Conservation (phyloP, 2,329 filamentous ascomycete genomes). For the Aureobasidium sp. region DNA sequence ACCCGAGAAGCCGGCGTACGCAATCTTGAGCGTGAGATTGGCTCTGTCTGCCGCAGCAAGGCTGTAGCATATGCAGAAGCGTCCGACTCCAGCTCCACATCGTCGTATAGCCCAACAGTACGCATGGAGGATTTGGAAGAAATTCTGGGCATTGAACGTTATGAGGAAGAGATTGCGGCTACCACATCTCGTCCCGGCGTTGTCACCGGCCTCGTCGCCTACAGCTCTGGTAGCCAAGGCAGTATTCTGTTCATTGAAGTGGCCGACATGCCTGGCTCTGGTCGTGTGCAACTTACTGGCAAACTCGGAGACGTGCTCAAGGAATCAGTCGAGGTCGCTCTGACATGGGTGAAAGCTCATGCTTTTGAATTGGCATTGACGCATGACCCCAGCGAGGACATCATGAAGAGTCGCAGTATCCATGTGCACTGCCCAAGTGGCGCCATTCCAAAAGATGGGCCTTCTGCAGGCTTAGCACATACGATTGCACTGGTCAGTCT, state of each 20-base stretch:
- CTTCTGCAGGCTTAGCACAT: slow-evolving; percentile 80
- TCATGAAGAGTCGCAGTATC: slow-evolving; percentile 90
- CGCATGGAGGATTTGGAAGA: slow-evolving; percentile 75
- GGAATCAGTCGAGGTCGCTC: slow-evolving; percentile 90
- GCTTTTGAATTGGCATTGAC: slow-evolving; percentile 85
- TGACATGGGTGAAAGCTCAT: slow-evolving; percentile 96
- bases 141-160: slow-evolving; percentile 87
- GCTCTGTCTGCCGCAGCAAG: slow-evolving; percentile 87
- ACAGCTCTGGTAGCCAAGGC: slow-evolving; percentile 85
- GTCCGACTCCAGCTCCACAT: slow-evolving; percentile 62
- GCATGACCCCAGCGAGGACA: slow-evolving; percentile 72
- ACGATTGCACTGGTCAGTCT: slow-evolving; percentile 88
- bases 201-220: slow-evolving; percentile 92
- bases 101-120: slow-evolving; percentile 63
- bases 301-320: slow-evolving; percentile 96
- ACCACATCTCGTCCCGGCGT: slow-evolving; percentile 76
- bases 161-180: slow-evolving; percentile 92
- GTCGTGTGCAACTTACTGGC: slow-evolving; percentile 88
- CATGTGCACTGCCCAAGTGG: slow-evolving; percentile 95
- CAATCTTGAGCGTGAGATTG: slow-evolving; percentile 92
- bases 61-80: slow-evolving; percentile 92
- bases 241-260: slow-evolving; percentile 98
- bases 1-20: slow-evolving; percentile 94
- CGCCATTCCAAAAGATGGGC: slow-evolving; percentile 89
- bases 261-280: slow-evolving; percentile 90